These are phyloP conservation scores for Colletotrichum melonis DNA, from an alignment of 2,329 filamentous ascomycete species.

Conservation along the genomic window DNA sequence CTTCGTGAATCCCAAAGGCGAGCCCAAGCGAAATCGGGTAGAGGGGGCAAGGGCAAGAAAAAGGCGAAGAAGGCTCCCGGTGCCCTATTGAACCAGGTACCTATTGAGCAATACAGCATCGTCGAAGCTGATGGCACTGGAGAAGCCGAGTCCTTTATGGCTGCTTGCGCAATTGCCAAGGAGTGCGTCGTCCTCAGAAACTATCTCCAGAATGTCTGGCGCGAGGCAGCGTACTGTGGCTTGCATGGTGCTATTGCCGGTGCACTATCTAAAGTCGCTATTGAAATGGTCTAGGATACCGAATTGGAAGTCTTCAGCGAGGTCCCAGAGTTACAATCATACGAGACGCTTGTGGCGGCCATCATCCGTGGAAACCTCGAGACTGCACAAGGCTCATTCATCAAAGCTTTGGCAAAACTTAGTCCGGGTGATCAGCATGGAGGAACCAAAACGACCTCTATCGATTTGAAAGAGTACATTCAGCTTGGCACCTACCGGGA, in stretches of 20 bases:
- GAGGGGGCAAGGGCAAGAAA: neutral
- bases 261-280: conserved; percentile 52
- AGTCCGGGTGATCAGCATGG: neutral
- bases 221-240: conserved; percentile 54
- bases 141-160: conserved; percentile 56
- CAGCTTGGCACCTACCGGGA: conserved; percentile 54
- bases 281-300: conserved; percentile 53
- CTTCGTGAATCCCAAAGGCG: conserved; percentile 15
- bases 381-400: conserved; percentile 43
- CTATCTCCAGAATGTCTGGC: conserved; percentile 55
- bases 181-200: conserved; percentile 53
- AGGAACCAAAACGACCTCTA: conserved; percentile 36
- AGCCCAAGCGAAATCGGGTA: conserved; percentile 33
- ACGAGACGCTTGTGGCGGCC: conserved; percentile 53
- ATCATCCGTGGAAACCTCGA: conserved; percentile 51
- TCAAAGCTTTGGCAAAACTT: conserved; percentile 21
- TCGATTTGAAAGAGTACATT: conserved; percentile 57
- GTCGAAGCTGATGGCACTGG: conserved; percentile 50
- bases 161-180: conserved; percentile 49
- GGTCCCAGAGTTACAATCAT: conserved; percentile 58
- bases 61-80: conserved; percentile 31
- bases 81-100: conserved; percentile 47
- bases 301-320: conserved; percentile 54
- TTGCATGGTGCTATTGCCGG: conserved; percentile 60
- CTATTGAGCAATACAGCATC: conserved; percentile 57